A percentile compares a stretch with the other conserved stretches of the same genome.
These are phyloP conservation scores for Aulographum hederae DNA, from an alignment of 2,329 filamentous ascomycete genomes.

Conservation along the genomic window DNA sequence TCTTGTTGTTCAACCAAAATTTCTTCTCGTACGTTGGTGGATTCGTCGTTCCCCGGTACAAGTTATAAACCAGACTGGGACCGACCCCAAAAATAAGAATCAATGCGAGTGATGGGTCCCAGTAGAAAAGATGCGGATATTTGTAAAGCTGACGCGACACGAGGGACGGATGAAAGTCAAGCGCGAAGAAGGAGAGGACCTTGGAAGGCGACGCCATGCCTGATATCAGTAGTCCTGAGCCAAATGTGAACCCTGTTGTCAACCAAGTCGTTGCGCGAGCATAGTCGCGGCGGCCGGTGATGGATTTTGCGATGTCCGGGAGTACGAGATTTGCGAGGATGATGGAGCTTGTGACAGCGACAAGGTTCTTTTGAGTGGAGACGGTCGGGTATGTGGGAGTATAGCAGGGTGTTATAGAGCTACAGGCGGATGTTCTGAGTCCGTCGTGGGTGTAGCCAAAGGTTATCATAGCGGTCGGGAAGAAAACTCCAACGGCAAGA, in stretches of 20 bases:
- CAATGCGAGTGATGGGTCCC: constrained; percentile 31
- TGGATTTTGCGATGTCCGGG: constrained; percentile 7
- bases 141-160: too few relatives aligned
- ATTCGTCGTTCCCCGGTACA: constrained; percentile 8
- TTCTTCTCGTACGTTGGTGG: constrained; percentile 22
- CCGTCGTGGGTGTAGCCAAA: constrained; percentile 20
- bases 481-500: constrained; percentile 27
- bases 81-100: constrained; percentile 31
- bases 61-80: constrained; percentile 22
- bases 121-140: constrained; percentile 20
- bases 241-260: constrained; percentile 31
- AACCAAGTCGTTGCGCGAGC: constrained; percentile 18
- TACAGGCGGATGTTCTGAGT: constrained; percentile 21
- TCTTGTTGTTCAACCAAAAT: constrained; percentile 26
- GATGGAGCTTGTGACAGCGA: constrained; percentile 17
- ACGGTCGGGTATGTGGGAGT: constrained; percentile 22
- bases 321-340: constrained; percentile 11
- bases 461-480: constrained; percentile 18
- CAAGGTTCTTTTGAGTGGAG: constrained; percentile 11
- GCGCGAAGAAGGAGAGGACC: constrained; percentile 30
- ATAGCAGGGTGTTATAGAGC: constrained; percentile 25
- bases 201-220: constrained; percentile 33
- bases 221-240: constrained; percentile 30
- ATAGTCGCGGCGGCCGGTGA: constrained; percentile 3
- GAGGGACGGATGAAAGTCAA: too few relatives aligned